Percentiles rank a stretch among this genome's conserved stretches.
phyloP scores from a whole-genome alignment of 169 alveolate genomes.

The Eimeria tenella region DNA sequence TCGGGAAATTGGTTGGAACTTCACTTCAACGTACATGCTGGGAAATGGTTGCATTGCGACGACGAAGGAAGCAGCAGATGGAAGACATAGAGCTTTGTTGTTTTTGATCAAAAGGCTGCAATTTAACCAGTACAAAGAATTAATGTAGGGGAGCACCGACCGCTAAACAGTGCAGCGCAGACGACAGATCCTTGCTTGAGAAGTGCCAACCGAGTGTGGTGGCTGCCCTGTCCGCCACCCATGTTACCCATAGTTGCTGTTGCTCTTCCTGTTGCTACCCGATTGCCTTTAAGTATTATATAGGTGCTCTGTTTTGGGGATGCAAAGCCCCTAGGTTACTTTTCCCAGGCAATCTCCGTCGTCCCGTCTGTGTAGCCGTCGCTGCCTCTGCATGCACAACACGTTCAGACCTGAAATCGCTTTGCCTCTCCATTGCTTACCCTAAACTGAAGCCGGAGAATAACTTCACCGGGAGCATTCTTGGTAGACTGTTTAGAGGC shows the following conservation, averaged over 20 bases:
- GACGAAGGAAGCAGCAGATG: no score
- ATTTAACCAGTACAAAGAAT: no score
- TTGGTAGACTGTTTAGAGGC: no score
- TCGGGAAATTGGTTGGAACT: no score
- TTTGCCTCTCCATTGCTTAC: background rate
- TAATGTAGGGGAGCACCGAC: no score
- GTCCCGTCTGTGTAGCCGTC: slow-evolving; percentile 39
- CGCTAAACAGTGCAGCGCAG: background rate
- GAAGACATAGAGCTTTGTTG: no score
- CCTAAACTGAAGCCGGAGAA: no score
- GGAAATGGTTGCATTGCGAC: no score
- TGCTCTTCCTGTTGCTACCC: slow-evolving; percentile 37
- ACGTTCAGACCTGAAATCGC: background rate
- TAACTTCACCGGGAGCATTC: no score
- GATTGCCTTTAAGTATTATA: background rate
- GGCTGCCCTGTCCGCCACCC: background rate
- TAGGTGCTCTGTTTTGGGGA: background rate
- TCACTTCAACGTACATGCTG: no score
- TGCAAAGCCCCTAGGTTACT: slow-evolving; percentile 6
- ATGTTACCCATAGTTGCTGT: background rate
- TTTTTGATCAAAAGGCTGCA: no score
- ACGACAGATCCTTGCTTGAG: slow-evolving; percentile 14
- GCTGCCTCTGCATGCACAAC: slow-evolving; percentile 30
- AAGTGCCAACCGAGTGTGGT: slow-evolving; percentile 31
- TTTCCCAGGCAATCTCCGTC: background rate